These are phyloP conservation scores for Leptodontidium sp. DNA, from an alignment of 2,329 filamentous ascomycete species.

Conservation along the genomic window DNA sequence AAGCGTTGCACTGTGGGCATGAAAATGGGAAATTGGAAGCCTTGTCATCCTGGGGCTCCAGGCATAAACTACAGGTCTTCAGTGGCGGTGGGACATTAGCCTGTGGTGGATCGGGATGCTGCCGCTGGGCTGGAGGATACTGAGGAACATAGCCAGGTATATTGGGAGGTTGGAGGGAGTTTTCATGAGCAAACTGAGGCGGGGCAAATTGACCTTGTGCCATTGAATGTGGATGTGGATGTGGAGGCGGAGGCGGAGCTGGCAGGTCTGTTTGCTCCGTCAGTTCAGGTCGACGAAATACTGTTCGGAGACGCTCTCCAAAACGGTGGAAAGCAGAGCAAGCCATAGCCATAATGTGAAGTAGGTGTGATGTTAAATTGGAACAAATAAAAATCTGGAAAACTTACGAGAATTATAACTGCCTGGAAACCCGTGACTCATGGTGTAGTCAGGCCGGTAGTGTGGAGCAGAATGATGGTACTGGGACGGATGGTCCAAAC, in stretches of 20 bases:
- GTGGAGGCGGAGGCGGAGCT: background rate
- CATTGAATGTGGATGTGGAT: background rate
- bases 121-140: background rate
- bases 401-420: background rate
- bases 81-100: background rate
- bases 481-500: background rate
- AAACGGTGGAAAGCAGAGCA: background rate
- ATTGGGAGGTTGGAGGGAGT: background rate
- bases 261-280: background rate
- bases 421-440: constrained; percentile 10
- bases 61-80: constrained; percentile 9
- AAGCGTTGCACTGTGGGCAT: constrained; percentile 24
- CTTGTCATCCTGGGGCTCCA: background rate
- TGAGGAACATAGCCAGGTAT: background rate
- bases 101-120: background rate
- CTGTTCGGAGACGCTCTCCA: background rate
- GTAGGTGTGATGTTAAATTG: background rate
- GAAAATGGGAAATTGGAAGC: constrained; percentile 16
- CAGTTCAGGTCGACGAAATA: background rate
- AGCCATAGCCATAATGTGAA: background rate
- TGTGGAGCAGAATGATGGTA: background rate
- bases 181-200: background rate
- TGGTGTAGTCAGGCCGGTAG: constrained; percentile 1
- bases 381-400: background rate
- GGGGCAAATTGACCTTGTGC: background rate